phyloP scores from a whole-genome alignment of 2,329 filamentous ascomycete genomes.

The Pseudofabraea citricarpa region DNA sequence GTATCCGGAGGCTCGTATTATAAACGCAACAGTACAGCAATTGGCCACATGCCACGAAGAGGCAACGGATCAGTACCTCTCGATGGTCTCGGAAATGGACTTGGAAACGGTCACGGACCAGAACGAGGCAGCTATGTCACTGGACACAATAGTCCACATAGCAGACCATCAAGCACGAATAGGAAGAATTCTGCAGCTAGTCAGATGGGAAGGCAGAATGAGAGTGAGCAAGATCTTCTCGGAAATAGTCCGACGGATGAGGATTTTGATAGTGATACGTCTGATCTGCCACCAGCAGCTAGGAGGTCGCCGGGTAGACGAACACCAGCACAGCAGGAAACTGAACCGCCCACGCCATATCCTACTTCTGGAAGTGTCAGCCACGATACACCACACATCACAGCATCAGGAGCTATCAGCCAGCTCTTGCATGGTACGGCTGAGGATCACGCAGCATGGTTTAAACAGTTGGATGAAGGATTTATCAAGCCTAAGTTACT shows the following conservation, averaged over 20 bases:
- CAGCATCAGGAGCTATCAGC: slow-evolving; percentile 65
- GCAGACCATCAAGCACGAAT: slow-evolving; percentile 40
- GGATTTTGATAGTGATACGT: slow-evolving; percentile 60
- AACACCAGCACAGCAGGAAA: slow-evolving; percentile 4
- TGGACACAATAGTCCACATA: slow-evolving; percentile 23
- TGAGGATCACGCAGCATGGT: slow-evolving; percentile 85
- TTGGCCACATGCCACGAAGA: slow-evolving; percentile 70
- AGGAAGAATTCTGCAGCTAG: slow-evolving; percentile 42
- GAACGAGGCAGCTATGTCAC: slow-evolving; percentile 31
- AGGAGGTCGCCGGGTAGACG: slow-evolving; percentile 21
- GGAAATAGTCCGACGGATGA: slow-evolving; percentile 44
- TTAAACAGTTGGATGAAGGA: slow-evolving; percentile 89
- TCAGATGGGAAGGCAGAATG: slow-evolving; percentile 34
- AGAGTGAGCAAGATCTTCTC: slow-evolving; percentile 53
- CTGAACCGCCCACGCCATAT: slow-evolving; percentile 19
- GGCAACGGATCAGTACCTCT: slow-evolving; percentile 48
- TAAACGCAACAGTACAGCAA: slow-evolving; percentile 68
- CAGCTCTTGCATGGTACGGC: slow-evolving; percentile 72
- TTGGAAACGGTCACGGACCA: slow-evolving; percentile 37
- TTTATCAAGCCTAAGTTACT: slow-evolving; percentile 91
- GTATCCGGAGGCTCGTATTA: slow-evolving; percentile 48
- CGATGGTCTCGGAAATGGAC: slow-evolving; percentile 50
- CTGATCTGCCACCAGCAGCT: slow-evolving; percentile 60
- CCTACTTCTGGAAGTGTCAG: slow-evolving; percentile 25
- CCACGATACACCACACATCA: slow-evolving; percentile 43